These are phyloP conservation scores for Yarrowia sp. DNA, from an alignment of 805 yeast genomes.

Conservation along the genomic window DNA sequence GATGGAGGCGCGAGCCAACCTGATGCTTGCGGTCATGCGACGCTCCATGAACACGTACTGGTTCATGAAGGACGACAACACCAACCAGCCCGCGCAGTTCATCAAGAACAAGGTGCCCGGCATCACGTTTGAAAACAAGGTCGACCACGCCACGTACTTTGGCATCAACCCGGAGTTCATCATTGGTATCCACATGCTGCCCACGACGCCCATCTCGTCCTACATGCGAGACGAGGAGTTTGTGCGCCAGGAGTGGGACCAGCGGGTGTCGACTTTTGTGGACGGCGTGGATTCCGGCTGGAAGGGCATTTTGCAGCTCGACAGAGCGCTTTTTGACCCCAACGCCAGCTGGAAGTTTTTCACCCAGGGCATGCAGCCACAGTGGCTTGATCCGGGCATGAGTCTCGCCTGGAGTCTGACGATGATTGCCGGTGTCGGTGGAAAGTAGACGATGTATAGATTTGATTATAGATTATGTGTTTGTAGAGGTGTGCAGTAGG, in stretches of 20 bases:
- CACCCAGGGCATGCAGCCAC: slow-evolving; percentile 50
- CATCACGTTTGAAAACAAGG: slow-evolving; percentile 66
- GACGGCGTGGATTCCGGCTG: slow-evolving; percentile 47
- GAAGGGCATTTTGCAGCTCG: slow-evolving; percentile 69
- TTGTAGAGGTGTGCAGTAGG: too few relatives aligned
- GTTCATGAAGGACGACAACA: slow-evolving; percentile 49
- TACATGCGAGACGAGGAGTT: slow-evolving; percentile 52
- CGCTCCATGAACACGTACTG: slow-evolving; percentile 57
- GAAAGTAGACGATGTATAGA: not conserved
- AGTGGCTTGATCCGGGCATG: slow-evolving; percentile 77
- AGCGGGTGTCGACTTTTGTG: slow-evolving; percentile 45
- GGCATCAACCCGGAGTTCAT: slow-evolving; percentile 61
- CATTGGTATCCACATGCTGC: slow-evolving; percentile 79
- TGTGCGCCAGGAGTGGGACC: slow-evolving; percentile 59
- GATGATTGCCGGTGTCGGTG: slow-evolving; percentile 48
- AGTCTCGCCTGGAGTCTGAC: slow-evolving; percentile 83
- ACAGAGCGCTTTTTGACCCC: slow-evolving; percentile 74
- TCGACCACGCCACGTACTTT: slow-evolving; percentile 71
- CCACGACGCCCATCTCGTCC: slow-evolving; percentile 61
- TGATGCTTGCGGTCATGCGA: slow-evolving; percentile 57
- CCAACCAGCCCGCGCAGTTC: slow-evolving; percentile 51
- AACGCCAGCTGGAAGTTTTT: slow-evolving; percentile 59
- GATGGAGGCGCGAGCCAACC: slow-evolving; percentile 54
- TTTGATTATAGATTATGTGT: not conserved
- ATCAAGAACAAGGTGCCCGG: slow-evolving; percentile 64